Conservation (phyloP, 108 stramenopile genomes). For the Aurantiochytrium sp. region DNA sequence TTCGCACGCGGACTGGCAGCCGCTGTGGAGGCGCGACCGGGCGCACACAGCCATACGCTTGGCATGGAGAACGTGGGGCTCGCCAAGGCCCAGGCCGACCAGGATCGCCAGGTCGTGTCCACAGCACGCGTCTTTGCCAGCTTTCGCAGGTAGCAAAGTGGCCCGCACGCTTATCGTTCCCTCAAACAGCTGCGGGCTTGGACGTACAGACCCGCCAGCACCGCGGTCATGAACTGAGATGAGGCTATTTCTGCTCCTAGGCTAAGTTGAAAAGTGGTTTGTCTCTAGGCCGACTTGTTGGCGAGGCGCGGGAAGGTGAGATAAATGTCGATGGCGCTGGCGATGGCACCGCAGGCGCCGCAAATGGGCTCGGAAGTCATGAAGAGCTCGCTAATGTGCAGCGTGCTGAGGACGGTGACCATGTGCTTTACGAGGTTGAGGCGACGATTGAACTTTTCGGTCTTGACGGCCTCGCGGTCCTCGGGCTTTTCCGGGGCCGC, state of each 20-base stretch:
- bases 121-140: neutral
- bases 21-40: neutral
- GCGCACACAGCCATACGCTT: too few relatives aligned
- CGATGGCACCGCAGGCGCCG: neutral
- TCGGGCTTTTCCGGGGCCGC: neutral
- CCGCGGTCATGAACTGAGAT: too few relatives aligned
- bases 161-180: too few relatives aligned
- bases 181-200: too few relatives aligned
- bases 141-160: neutral
- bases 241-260: neutral
- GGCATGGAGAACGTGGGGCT: neutral
- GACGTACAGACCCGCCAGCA: too few relatives aligned
- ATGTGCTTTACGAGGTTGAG: slow-evolving; percentile 13
- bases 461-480: neutral
- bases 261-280: too few relatives aligned
- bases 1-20: neutral
- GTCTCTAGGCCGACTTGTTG: neutral
- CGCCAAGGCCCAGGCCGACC: neutral
- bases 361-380: neutral
- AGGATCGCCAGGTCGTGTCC: neutral
- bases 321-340: slow-evolving; percentile 17
- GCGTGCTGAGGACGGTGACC: slow-evolving; percentile 1
- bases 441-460: neutral
- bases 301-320: neutral
- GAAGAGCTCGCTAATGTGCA: slow-evolving; percentile 27